Evolutionary conservation across 225 moss, liverwort and hornwort genomes (phyloP).

Genomic region (Asterella californica): DNA sequence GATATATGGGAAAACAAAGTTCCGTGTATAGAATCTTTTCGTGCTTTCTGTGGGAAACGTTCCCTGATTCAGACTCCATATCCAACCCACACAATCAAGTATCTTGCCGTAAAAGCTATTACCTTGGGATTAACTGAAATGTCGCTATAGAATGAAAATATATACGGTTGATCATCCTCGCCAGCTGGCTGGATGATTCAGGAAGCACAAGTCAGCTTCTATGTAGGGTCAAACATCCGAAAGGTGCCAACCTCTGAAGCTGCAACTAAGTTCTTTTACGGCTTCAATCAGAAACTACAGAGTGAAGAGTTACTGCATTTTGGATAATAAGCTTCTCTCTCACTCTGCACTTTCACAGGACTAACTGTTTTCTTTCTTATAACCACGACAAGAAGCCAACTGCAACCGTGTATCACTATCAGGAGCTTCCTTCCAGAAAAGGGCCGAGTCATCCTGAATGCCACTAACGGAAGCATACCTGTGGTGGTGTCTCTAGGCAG

Average conservation of each 20-base stretch:
- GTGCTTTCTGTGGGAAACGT: not conserved
- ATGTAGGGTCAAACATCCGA: not conserved
- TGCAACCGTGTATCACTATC: not conserved
- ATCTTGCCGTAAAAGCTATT: not conserved
- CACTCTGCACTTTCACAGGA: too few species aligned
- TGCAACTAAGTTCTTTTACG: not conserved
- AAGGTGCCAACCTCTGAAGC: not conserved
- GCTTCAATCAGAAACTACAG: not conserved
- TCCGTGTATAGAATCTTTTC: not conserved
- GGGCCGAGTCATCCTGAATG: not conserved
- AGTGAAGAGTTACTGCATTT: not conserved
- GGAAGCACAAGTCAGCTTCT: not conserved
- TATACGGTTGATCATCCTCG: conserved; percentile 58
- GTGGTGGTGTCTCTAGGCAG: conserved; percentile 78
- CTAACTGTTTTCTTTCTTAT: not conserved
- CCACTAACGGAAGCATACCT: conserved; percentile 32
- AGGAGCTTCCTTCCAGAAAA: not conserved
- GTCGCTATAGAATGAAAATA: conserved; percentile 79
- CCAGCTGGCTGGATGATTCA: conserved; percentile 37
- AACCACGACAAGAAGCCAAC: not conserved
- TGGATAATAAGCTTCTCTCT: not conserved
- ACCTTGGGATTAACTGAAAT: conserved; percentile 70
- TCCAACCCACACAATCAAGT: not conserved
- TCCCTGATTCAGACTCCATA: not conserved
- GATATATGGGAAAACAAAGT: not conserved